Evolutionary conservation across 768 basidiomycete genomes (phyloP), one percentile per base, ranked within the genome.

Genomic region (Serendipita sp.): DNA sequence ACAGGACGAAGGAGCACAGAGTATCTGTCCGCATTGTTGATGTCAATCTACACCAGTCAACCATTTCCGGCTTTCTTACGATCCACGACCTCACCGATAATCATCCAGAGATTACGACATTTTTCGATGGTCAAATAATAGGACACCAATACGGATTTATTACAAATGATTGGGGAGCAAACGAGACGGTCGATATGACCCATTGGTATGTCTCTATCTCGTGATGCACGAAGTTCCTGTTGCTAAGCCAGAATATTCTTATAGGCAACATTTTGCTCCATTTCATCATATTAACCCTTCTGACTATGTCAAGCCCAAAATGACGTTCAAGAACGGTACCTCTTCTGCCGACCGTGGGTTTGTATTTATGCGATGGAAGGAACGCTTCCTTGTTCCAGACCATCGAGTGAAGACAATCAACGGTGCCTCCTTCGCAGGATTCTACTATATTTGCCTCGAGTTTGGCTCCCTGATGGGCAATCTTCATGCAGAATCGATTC

Each of bases 311-410:
- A 78, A 82, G 70, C 91, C 91, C 0, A 80, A 84, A 66, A 70
- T 90, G 73, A 90, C 88, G 45, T 85, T 95, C 70, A 75, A 81
- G 52, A 87, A 88, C 70, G 78, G 10, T n/a, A 4, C 55, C 18
- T 33, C 36, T 29, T 60, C 55, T 13, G 52, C 15, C 52, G 67
- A 66, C 46, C 53, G 67, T 23, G 66, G 68, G 27, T 74, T 72
- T 55, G 83, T 93, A 34, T 98, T 97, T 72, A 91, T 98, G 87
- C 79, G 95, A 66, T 94, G 92, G 88, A 98, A 98, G 75, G 95
- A 98, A 75, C 79, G 86, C 70, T 97, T 96, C 74, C 77, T 98
- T 63, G 89, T 97, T n/a, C 93, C 93, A 2, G 90, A 94, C 73
- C 90, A 94, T 75, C 83, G 85, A 65, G 89, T 95, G 34, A 85